Percentiles rank a stretch among this genome's conserved stretches.
Conservation (phyloP, 139 green algal species). For the Coelastrella sp. region DNA sequence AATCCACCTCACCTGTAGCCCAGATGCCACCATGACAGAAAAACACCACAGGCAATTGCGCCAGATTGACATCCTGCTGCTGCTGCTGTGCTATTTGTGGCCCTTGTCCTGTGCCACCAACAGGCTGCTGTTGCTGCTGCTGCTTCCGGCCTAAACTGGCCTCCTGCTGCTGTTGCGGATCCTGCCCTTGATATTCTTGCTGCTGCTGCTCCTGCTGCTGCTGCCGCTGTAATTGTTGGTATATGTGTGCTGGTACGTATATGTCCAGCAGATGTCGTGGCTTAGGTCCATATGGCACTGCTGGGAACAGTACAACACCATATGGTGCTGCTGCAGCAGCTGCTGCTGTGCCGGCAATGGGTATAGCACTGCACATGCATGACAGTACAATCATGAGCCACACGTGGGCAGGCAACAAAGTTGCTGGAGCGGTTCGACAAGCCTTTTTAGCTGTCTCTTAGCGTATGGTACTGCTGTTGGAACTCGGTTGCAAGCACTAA, state of each 20-base stretch:
- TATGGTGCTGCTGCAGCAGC: conserved; percentile 38
- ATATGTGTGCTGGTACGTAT: conserved; percentile 65
- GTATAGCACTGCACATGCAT: conserved; percentile 32
- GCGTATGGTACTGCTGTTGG: too few relatives aligned
- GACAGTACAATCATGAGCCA: not conserved
- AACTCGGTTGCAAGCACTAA: too few relatives aligned
- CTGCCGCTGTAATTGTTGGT: conserved; percentile 24
- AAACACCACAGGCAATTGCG: conserved; percentile 74
- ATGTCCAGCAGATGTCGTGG: conserved; percentile 76
- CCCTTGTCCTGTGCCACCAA: too few relatives aligned
- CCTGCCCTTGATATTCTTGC: conserved; percentile 11
- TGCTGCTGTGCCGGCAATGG: conserved; percentile 22
- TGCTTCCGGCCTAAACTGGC: not conserved
- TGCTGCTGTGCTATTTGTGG: not conserved
- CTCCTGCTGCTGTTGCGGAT: not conserved
- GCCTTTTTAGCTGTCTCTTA: too few relatives aligned
- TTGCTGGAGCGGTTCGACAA: too few relatives aligned
- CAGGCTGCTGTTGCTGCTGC: not conserved
- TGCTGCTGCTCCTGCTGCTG: conserved; percentile 12
- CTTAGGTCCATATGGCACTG: conserved; percentile 65
- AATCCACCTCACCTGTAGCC: conserved; percentile 59
- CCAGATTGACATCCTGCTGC: not conserved
- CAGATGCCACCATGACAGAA: conserved; percentile 90
- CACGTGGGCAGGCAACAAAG: not conserved
- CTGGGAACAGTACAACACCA: conserved; percentile 51